Evolutionary conservation across 2,329 filamentous ascomycete genomes (phyloP).

Genomic region (Cytospora piceae): DNA sequence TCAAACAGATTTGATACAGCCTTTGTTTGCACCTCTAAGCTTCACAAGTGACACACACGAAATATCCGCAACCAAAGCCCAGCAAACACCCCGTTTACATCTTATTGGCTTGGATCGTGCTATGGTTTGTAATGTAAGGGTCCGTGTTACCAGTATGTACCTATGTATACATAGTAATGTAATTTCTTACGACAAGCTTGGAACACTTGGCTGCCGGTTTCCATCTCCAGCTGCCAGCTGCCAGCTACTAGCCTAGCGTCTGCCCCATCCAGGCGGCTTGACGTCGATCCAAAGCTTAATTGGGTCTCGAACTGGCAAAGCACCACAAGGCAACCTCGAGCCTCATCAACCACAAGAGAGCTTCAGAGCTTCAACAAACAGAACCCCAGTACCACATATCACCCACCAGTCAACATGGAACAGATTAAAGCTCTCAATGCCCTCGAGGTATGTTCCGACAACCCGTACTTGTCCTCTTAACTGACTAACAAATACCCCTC

Average conservation of each 20-base stretch:
- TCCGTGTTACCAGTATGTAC: too few species aligned
- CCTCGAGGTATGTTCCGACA: conserved; percentile 54
- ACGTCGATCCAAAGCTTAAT: conserved; percentile 21
- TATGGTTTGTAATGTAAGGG: too few species aligned
- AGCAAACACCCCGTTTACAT: background rate
- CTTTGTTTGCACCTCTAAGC: conserved; percentile 20
- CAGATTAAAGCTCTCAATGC: conserved; percentile 70
- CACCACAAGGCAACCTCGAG: background rate
- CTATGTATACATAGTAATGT: background rate
- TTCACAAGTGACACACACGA: conserved; percentile 9
- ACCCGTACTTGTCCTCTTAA: background rate
- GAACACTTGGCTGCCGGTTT: conserved; percentile 15
- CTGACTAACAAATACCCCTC: conserved; percentile 47
- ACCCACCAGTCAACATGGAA: conserved; percentile 60
- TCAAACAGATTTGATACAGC: conserved; percentile 38
- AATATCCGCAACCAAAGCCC: background rate
- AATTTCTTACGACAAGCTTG: background rate
- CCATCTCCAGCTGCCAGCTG: conserved; percentile 26
- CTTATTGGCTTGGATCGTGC: background rate
- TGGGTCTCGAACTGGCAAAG: conserved; percentile 15
- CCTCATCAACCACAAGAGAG: background rate
- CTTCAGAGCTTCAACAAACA: conserved; percentile 2
- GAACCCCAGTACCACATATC: background rate
- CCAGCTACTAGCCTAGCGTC: conserved; percentile 30
- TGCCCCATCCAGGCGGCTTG: conserved; percentile 25